phyloP scores from a whole-genome alignment of 2,329 filamentous ascomycete species.

The Trichophyton schoenleinii region DNA sequence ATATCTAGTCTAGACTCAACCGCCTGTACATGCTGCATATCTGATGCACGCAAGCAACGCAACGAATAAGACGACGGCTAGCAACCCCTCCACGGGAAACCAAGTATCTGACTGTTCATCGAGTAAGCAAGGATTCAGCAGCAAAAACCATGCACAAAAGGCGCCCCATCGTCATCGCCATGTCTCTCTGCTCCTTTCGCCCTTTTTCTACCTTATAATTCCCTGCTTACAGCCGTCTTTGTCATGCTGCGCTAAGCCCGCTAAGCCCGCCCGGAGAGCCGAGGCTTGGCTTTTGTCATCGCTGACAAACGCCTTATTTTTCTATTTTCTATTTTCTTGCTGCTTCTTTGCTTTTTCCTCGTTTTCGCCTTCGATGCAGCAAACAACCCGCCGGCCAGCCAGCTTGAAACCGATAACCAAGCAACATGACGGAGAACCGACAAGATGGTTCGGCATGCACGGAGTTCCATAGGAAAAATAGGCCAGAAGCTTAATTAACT shows the following conservation, averaged over 20 bases:
- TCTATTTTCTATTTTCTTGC: not conserved
- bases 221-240: not conserved
- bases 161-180: not conserved
- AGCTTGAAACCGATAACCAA: not conserved
- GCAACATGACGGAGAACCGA: not conserved
- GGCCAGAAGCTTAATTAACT: not conserved
- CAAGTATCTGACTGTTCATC: not conserved
- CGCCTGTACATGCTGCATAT: not conserved
- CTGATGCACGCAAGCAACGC: not conserved
- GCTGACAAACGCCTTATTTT: not conserved
- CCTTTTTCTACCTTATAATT: not conserved
- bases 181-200: too few species aligned
- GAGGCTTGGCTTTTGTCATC: not conserved
- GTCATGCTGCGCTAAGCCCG: not conserved
- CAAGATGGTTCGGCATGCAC: not conserved
- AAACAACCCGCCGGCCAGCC: too few species aligned
- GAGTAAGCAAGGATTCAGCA: not conserved
- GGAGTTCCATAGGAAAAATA: not conserved
- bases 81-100: not conserved
- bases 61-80: not conserved
- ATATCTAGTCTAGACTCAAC: not conserved
- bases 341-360: not conserved
- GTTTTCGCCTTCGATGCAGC: not conserved
- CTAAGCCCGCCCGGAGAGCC: not conserved
- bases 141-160: not conserved